Percentiles rank a stretch among this genome's conserved stretches.
phyloP scores from a whole-genome alignment of 2,329 filamentous ascomycete genomes.

The Hymenoscyphus scutula region DNA sequence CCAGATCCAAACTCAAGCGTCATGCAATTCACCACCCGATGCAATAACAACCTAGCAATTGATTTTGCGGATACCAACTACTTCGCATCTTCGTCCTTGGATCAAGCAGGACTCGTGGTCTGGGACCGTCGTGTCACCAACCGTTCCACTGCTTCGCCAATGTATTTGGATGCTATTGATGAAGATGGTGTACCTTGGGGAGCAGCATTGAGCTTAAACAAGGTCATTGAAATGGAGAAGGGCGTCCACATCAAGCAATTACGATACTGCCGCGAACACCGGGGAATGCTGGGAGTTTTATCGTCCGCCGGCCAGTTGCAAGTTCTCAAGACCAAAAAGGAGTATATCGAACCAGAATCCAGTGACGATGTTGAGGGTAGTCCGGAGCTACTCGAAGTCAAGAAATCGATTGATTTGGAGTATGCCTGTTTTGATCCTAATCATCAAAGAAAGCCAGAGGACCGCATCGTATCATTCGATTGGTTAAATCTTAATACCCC shows the following conservation, averaged over 20 bases:
- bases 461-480: constrained; percentile 66
- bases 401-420: constrained; percentile 61
- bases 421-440: constrained; percentile 50
- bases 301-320: constrained; percentile 63
- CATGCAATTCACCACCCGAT: constrained; percentile 44
- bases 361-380: constrained; percentile 48
- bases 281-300: constrained; percentile 59
- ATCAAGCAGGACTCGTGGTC: constrained; percentile 70
- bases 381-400: constrained; percentile 58
- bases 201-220: constrained; percentile 56
- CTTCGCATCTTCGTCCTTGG: constrained; percentile 75
- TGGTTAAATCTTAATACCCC: constrained; percentile 61
- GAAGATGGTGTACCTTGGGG: constrained; percentile 60
- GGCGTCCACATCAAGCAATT: constrained; percentile 61
- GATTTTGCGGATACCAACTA: constrained; percentile 80
- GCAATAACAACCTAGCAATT: constrained; percentile 71
- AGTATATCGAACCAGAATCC: constrained; percentile 45
- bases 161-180: constrained; percentile 57
- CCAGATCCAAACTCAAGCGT: constrained; percentile 50
- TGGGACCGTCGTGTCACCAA: constrained; percentile 71
- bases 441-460: constrained; percentile 46
- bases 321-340: constrained; percentile 57
- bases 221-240: constrained; percentile 52
- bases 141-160: constrained; percentile 50
- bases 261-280: constrained; percentile 60